phyloP scores from a whole-genome alignment of 2,329 filamentous ascomycete genomes.

The Podosphaera fusca region DNA sequence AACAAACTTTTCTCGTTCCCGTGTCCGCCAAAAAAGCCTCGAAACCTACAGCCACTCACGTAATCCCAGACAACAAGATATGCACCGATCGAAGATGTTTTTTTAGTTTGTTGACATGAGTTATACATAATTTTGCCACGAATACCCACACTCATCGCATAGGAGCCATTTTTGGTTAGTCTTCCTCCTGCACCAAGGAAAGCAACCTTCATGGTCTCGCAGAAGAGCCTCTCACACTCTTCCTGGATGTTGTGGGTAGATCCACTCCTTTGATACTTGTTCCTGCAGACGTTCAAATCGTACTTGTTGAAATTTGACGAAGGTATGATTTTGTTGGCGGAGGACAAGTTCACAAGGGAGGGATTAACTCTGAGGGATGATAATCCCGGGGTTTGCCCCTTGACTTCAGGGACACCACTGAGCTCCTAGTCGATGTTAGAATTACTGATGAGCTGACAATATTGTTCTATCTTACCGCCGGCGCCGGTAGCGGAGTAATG shows the following conservation, averaged over 20 bases:
- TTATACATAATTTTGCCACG: slow-evolving; percentile 32
- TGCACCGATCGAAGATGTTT: slow-evolving; percentile 12
- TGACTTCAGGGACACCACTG: slow-evolving; percentile 93
- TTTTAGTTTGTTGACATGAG: slow-evolving; percentile 10
- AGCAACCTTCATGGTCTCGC: slow-evolving; percentile 77
- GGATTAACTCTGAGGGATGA: slow-evolving; percentile 72
- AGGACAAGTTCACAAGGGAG: slow-evolving; percentile 57
- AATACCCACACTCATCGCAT: slow-evolving; percentile 34
- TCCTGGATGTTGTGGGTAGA: slow-evolving; percentile 89
- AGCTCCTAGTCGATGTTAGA: slow-evolving; percentile 30
- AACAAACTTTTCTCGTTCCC: slow-evolving; percentile 54
- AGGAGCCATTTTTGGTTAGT: slow-evolving; percentile 53
- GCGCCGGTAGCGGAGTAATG: slow-evolving; percentile 91
- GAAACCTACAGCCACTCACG: slow-evolving; percentile 58
- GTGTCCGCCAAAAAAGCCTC: slow-evolving; percentile 58
- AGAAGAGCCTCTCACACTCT: slow-evolving; percentile 99
- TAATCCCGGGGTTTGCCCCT: slow-evolving; percentile 43
- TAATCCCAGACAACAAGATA: slow-evolving; percentile 36
- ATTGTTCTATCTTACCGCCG: slow-evolving; percentile 32
- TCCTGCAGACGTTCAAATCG: slow-evolving; percentile 15
- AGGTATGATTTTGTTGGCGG: slow-evolving; percentile 43
- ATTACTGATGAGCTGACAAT: not conserved
- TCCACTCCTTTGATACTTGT: slow-evolving; percentile 48
- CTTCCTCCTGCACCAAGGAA: slow-evolving; percentile 90
- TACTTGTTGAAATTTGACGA: slow-evolving; percentile 26